Evolutionary conservation across 345 rosid species (phyloP).

Genomic region (Trapa bicornis): DNA sequence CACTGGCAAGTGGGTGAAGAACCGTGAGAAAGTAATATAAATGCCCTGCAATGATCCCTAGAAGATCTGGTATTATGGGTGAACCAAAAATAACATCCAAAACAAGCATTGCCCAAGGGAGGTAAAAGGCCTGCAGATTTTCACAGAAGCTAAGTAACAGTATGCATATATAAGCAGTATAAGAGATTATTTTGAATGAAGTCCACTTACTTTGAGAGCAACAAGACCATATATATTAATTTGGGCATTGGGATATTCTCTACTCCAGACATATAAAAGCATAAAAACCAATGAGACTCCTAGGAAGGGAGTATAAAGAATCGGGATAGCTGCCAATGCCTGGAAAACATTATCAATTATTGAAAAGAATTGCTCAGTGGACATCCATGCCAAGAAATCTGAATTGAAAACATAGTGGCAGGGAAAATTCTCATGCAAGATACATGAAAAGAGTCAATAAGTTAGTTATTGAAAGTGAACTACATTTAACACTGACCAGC

Average conservation of each 20-base stretch:
- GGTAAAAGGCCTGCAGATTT: constrained; percentile 63
- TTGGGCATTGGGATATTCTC: constrained; percentile 83
- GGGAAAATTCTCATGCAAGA: neutral
- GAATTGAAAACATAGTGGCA: neutral
- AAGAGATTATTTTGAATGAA: neutral
- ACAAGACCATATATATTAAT: constrained; percentile 85
- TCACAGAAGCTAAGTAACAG: neutral
- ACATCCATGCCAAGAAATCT: neutral
- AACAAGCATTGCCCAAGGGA: constrained; percentile 95
- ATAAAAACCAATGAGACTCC: constrained; percentile 80
- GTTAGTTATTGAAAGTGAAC: constrained; percentile 6
- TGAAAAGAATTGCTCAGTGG: neutral
- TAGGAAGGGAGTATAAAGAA: constrained; percentile 39
- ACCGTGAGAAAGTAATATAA: constrained; percentile 84
- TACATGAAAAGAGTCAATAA: constrained; percentile 3
- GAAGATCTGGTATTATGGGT: constrained; percentile 36
- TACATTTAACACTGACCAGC: constrained; percentile 10
- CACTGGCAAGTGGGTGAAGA: constrained; percentile 94
- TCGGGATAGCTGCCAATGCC: constrained; percentile 57
- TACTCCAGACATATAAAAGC: constrained; percentile 90
- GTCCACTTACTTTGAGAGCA: constrained; percentile 46
- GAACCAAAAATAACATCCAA: constrained; percentile 82
- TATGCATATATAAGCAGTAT: neutral
- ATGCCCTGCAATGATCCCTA: constrained; percentile 87
- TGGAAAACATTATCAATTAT: constrained; percentile 11